phyloP scores from a whole-genome alignment of 1,284 basidiomycete genomes.

The Schizophyllum commune region DNA sequence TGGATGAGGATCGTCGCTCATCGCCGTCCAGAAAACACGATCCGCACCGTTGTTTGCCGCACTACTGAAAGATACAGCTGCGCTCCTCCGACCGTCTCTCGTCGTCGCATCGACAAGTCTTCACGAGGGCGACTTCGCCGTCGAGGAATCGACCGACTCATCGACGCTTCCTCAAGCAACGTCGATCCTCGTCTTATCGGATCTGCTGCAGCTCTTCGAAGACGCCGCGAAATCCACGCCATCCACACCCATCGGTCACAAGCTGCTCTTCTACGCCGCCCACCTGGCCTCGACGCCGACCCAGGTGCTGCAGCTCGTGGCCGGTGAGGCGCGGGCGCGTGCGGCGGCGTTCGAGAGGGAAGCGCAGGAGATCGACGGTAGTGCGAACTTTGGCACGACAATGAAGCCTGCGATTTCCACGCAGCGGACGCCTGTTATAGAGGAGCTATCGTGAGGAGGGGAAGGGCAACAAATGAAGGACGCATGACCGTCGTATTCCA shows the following conservation, averaged over 20 bases:
- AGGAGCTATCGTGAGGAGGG: neutral
- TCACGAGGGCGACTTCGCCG: slow-evolving; percentile 1
- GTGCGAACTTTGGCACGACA: neutral
- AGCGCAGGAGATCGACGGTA: neutral
- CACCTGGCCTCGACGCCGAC: slow-evolving; percentile 21
- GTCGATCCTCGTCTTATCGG: neutral
- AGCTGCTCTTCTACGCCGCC: slow-evolving; percentile 52
- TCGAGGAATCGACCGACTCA: slow-evolving; percentile 36
- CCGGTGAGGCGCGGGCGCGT: neutral
- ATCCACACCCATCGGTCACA: slow-evolving; percentile 33
- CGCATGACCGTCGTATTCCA: too few relatives aligned
- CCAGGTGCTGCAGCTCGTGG: neutral
- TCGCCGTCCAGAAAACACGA: slow-evolving; percentile 31
- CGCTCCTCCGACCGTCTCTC: slow-evolving; percentile 39
- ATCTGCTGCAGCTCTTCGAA: neutral
- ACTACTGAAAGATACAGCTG: slow-evolving; percentile 45
- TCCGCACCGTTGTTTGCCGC: slow-evolving; percentile 39
- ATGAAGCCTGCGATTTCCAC: neutral
- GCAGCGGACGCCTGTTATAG: neutral
- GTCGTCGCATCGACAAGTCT: slow-evolving; percentile 17
- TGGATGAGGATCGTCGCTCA: too few relatives aligned
- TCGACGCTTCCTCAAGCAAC: slow-evolving; percentile 27
- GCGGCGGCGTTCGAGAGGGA: neutral
- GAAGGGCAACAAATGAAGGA: too few relatives aligned
- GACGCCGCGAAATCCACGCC: neutral